Percentiles rank a stretch among this genome's conserved stretches.
Conservation (phyloP, 2,329 filamentous ascomycete genomes). For the Phoma sp. region DNA sequence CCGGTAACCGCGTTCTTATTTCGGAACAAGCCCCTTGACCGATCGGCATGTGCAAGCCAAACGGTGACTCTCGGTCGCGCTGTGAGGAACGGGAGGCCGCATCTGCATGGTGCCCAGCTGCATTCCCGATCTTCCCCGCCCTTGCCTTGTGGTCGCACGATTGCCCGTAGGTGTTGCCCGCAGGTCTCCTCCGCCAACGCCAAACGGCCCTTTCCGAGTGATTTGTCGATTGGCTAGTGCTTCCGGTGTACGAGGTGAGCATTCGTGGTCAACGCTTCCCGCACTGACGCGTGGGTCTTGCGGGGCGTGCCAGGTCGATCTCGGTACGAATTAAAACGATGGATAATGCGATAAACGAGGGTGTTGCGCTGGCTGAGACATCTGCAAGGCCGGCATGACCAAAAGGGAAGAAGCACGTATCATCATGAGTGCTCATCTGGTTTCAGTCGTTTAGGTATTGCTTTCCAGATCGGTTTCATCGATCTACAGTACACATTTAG, state of each 20-base stretch:
- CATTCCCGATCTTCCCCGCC: conserved; percentile 21
- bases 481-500: too few species aligned
- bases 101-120: conserved; percentile 15
- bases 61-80: conserved; percentile 11
- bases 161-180: background rate
- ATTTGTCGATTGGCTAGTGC: conserved; percentile 3
- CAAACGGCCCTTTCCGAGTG: background rate
- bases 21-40: conserved; percentile 1
- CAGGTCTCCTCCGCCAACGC: conserved; percentile 1
- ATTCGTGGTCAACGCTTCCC: conserved; percentile 4
- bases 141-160: conserved; percentile 17
- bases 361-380: conserved; percentile 10
- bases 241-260: conserved; percentile 5
- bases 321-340: conserved; percentile 1
- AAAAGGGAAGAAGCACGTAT: conserved; percentile 1
- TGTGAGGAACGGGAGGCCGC: conserved; percentile 19
- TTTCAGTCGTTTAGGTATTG: background rate
- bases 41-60: conserved; percentile 11
- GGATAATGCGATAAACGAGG: background rate
- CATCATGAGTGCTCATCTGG: background rate
- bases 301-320: background rate
- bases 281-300: conserved; percentile 8
- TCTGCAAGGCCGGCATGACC: conserved; percentile 1
- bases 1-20: background rate
- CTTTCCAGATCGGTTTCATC: background rate